phyloP scores from a whole-genome alignment of 2,329 filamentous ascomycete genomes.

The Annulohypoxylon truncatum region DNA sequence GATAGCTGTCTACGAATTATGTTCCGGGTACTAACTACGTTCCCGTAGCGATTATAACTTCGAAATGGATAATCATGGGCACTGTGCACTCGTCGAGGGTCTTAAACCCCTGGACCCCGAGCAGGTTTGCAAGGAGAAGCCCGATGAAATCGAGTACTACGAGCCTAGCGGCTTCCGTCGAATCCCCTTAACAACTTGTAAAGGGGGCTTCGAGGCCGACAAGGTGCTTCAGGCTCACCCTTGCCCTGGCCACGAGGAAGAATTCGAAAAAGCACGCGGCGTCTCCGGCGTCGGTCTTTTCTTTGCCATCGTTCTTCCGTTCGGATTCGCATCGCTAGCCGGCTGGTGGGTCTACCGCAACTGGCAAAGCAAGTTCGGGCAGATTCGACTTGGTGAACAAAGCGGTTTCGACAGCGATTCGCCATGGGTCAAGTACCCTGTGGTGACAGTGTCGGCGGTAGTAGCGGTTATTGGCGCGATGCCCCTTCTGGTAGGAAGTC shows the following conservation, averaged over 20 bases:
- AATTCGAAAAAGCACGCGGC: constrained; percentile 78
- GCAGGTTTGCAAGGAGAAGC: constrained; percentile 68
- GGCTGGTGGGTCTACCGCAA: constrained; percentile 89
- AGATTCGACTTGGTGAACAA: constrained; percentile 87
- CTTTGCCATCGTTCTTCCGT: constrained; percentile 83
- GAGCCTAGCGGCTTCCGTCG: constrained; percentile 88
- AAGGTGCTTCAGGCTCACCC: constrained; percentile 69
- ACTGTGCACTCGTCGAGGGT: constrained; percentile 81
- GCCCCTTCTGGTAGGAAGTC: constrained; percentile 76
- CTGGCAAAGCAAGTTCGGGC: constrained; percentile 91
- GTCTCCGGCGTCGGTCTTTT: constrained; percentile 81
- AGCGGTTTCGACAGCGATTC: constrained; percentile 74
- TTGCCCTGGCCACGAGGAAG: constrained; percentile 84
- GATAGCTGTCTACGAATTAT: constrained; percentile 31
- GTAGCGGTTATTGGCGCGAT: constrained; percentile 70
- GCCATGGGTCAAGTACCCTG: constrained; percentile 83
- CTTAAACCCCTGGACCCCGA: constrained; percentile 67
- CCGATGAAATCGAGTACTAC: constrained; percentile 80
- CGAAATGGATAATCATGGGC: constrained; percentile 79
- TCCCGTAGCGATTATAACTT: constrained; percentile 86
- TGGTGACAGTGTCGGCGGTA: constrained; percentile 75
- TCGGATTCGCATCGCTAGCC: constrained; percentile 74
- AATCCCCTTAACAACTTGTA: constrained; percentile 89
- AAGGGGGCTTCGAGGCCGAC: constrained; percentile 80
- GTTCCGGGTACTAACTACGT: constrained; percentile 44